Evolutionary conservation across 768 basidiomycete species (phyloP).

Genomic region (Antrodiella citrinella): DNA sequence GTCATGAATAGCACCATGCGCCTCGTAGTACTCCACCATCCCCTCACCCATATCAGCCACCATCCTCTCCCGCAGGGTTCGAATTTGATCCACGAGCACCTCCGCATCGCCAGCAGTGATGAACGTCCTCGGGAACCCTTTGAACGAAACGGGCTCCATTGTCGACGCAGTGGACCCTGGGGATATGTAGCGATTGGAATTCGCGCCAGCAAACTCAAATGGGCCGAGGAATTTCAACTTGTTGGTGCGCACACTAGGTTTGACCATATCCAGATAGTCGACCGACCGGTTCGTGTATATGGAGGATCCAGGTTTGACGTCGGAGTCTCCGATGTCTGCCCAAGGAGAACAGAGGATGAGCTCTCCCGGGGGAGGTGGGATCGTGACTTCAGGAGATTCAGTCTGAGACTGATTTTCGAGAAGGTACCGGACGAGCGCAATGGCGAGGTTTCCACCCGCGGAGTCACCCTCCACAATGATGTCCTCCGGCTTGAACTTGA

Average conservation of each 20-base stretch:
- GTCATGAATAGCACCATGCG: slow-evolving; percentile 23
- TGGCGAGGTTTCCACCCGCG: slow-evolving; percentile 67
- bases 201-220: slow-evolving; percentile 4
- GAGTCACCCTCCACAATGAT: slow-evolving; percentile 71
- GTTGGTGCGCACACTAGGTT: background rate
- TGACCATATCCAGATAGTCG: slow-evolving; percentile 4
- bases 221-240: slow-evolving; percentile 3
- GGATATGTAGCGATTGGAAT: slow-evolving; percentile 13
- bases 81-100: slow-evolving; percentile 29
- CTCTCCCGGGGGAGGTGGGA: slow-evolving; percentile 9
- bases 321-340: slow-evolving; percentile 38
- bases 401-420: slow-evolving; percentile 34
- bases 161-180: slow-evolving; percentile 8
- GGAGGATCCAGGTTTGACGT: slow-evolving; percentile 31
- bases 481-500: slow-evolving; percentile 49
- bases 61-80: slow-evolving; percentile 18
- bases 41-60: slow-evolving; percentile 25
- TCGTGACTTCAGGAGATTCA: slow-evolving; percentile 35
- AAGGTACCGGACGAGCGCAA: slow-evolving; percentile 55
- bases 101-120: slow-evolving; percentile 25
- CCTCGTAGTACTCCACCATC: slow-evolving; percentile 21
- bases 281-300: slow-evolving; percentile 18
- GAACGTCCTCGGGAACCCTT: slow-evolving; percentile 27
- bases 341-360: slow-evolving; percentile 52
- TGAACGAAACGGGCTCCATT: slow-evolving; percentile 10